Conservation (phyloP, 352 stramenopile genomes). For the Thalassiosira mediterranea region DNA sequence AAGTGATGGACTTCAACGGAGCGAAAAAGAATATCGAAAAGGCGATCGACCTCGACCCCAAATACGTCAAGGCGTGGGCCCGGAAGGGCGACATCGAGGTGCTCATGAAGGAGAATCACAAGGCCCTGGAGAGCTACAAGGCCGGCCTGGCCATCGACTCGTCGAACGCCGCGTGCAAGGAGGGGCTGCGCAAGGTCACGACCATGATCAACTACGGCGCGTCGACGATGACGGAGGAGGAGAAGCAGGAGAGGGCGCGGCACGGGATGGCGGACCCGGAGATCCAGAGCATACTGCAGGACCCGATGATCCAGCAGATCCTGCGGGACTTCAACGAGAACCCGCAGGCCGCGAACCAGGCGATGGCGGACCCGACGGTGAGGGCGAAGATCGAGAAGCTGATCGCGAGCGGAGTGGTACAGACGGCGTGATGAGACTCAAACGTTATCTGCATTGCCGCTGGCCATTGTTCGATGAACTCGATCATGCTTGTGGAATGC, state of each 20-base stretch:
- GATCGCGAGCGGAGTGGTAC: slow-evolving; percentile 96
- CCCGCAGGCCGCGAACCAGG: slow-evolving; percentile 88
- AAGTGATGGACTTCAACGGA: slow-evolving; percentile 94
- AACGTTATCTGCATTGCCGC: too few species aligned
- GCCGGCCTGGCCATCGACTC: slow-evolving; percentile 94
- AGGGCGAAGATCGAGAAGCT: slow-evolving; percentile 99
- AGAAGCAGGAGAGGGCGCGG: slow-evolving; percentile 94
- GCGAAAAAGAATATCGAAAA: slow-evolving; percentile 93
- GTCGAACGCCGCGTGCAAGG: slow-evolving; percentile 93
- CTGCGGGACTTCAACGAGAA: slow-evolving; percentile 98
- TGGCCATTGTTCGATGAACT: too few species aligned
- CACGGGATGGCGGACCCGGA: slow-evolving; percentile 99
- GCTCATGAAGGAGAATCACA: slow-evolving; percentile 99
- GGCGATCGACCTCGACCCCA: slow-evolving; percentile 96
- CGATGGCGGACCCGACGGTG: slow-evolving; percentile 93
- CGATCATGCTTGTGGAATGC: too few species aligned
- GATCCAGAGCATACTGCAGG: slow-evolving; percentile 96
- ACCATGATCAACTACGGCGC: slow-evolving; percentile 89
- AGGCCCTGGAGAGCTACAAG: slow-evolving; percentile 96
- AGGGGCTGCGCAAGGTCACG: slow-evolving; percentile 93
- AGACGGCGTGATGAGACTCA: slow-evolving; percentile 74
- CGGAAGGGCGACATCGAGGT: slow-evolving; percentile 99
- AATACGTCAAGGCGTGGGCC: slow-evolving; percentile 99
- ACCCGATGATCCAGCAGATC: slow-evolving; percentile 97
- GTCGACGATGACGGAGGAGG: slow-evolving; percentile 88